Evolutionary conservation across 306 rosid species (phyloP), one percentile per base, ranked within the genome.

Genomic region (Acacia acuminata): DNA sequence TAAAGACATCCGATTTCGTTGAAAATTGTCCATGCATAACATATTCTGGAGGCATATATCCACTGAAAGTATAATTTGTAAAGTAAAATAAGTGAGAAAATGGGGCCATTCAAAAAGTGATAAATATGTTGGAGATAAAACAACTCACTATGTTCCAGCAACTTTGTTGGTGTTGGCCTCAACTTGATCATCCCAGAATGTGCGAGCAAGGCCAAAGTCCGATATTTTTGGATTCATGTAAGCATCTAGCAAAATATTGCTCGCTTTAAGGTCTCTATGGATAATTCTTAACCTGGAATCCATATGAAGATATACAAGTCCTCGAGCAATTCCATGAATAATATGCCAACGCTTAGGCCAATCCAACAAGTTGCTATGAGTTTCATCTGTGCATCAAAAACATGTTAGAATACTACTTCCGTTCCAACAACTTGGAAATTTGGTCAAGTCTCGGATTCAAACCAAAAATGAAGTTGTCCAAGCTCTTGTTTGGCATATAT

Each of bases 1-100:
- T 90, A 16, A 84, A 90, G 16, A 90, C 87, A 76, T 90, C 90
- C 0, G 90, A 71, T 66, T 90, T 88, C 40, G 84, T 55, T 0
- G 88, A 90, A 47, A 77, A 90, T 9, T 63, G 60, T 1, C 93
- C 93, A 48, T 71, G 72, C 12, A 75, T 70, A 12, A 86, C 85
- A 47, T 90, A 90, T 50, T 88, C 87, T 0, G 91, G 91, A 15
- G 92, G 73, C 88, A 90, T 90, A 20, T 87, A 90, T 30, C 92
- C 88, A 30, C 92, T 88, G 75, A 7, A 40, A 12, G 43, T 16
- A 24, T 5, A 12, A n/a, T 32, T 8, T 16, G 32, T 5, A 7
- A n/a, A 34, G 22, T n/a, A 58, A 53, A 40, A 38, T 48, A 34
- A 75, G 77, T 27, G 25, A 16, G 34, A 51, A 51, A 82, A 22